Conservation (phyloP, 108 stramenopile species). For the Cyclotella cryptica region DNA sequence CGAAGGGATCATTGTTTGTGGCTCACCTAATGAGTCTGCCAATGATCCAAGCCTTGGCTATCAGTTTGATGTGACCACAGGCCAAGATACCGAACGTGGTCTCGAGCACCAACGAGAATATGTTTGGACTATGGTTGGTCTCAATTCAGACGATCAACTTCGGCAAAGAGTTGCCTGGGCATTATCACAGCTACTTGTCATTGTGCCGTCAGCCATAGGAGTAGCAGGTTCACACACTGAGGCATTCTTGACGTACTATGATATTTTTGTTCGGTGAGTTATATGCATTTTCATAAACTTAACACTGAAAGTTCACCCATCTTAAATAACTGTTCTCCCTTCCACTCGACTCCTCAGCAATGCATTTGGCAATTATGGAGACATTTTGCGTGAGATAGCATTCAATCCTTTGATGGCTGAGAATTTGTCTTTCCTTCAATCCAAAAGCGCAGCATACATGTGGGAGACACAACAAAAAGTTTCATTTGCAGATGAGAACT, state of each 20-base stretch:
- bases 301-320: no score
- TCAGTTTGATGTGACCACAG: slow-evolving; percentile 32
- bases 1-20: slow-evolving; percentile 43
- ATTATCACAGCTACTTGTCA: slow-evolving; percentile 66
- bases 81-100: slow-evolving; percentile 37
- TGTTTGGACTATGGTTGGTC: slow-evolving; percentile 63
- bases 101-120: slow-evolving; percentile 17
- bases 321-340: no score
- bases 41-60: slow-evolving; percentile 53
- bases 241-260: slow-evolving; percentile 57
- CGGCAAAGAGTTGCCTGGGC: slow-evolving; percentile 80
- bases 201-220: slow-evolving; percentile 22
- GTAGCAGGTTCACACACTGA: slow-evolving; percentile 31
- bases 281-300: neutral
- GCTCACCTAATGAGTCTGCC: slow-evolving; percentile 66
- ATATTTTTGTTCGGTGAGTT: slow-evolving; percentile 66
- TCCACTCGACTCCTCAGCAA: slow-evolving; percentile 20
- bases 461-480: slow-evolving; percentile 45
- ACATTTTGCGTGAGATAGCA: slow-evolving; percentile 70
- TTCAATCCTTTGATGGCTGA: slow-evolving; percentile 72
- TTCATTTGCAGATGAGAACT: slow-evolving; percentile 63
- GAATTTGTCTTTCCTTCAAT: slow-evolving; percentile 57
- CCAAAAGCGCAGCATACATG: slow-evolving; percentile 53
- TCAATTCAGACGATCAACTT: slow-evolving; percentile 75
- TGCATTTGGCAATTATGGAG: slow-evolving; percentile 80